A percentile compares a stretch with the other conserved stretches of the same genome.
Conservation (phyloP, 345 rosid genomes). For the Toxicodendron radicans region DNA sequence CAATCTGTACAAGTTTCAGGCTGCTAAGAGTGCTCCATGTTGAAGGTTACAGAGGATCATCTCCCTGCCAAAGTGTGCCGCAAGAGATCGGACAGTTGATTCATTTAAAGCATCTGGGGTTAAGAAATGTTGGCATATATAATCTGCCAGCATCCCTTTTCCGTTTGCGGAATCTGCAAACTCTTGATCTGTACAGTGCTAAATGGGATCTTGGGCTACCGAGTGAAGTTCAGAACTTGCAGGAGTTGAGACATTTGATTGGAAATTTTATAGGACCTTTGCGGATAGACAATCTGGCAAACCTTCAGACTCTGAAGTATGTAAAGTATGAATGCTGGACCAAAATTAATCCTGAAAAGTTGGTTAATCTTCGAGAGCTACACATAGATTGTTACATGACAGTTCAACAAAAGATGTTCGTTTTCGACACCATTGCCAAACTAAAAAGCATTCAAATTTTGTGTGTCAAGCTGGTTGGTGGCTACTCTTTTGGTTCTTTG, state of each 20-base stretch:
- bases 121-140: neutral
- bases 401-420: neutral
- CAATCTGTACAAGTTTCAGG: neutral
- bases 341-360: neutral
- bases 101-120: constrained; percentile 2
- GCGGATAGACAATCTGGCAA: neutral
- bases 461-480: neutral
- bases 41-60: neutral
- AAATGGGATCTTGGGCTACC: neutral
- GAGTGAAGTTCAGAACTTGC: neutral
- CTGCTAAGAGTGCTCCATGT: neutral
- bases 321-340: neutral
- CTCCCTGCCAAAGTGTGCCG: neutral
- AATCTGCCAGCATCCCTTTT: neutral
- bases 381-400: neutral
- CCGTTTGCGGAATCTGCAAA: neutral
- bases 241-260: constrained; percentile 1
- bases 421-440: neutral
- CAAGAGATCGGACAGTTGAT: neutral
- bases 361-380: constrained; percentile 10
- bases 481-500: neutral
- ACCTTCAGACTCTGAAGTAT: constrained; percentile 10
- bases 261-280: neutral
- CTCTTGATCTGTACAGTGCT: neutral
- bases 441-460: neutral